These are phyloP conservation scores for Fusarium hostae DNA, from an alignment of 2,329 filamentous ascomycete species.

Conservation along the genomic window DNA sequence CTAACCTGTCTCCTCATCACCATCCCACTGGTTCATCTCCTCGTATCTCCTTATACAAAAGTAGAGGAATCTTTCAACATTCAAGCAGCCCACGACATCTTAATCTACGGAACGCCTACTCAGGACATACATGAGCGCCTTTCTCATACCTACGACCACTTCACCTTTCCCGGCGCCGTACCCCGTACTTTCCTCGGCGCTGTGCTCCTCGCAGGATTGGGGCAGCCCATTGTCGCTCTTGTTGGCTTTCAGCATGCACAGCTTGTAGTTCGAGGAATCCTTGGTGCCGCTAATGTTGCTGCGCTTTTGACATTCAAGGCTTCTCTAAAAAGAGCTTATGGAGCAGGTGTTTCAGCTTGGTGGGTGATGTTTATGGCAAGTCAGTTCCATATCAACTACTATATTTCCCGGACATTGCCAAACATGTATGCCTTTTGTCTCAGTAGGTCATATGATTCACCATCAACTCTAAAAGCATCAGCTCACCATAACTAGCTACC, in stretches of 20 bases:
- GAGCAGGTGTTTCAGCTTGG: slow-evolving; percentile 77
- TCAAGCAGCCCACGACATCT: slow-evolving; percentile 90
- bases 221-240: slow-evolving; percentile 71
- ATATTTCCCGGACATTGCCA: slow-evolving; percentile 88
- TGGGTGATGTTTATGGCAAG: slow-evolving; percentile 80
- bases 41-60: slow-evolving; percentile 88
- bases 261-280: slow-evolving; percentile 75
- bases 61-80: slow-evolving; percentile 99
- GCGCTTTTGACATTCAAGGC: slow-evolving; percentile 74
- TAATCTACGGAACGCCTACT: slow-evolving; percentile 80
- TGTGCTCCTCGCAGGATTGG: slow-evolving; percentile 77
- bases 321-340: slow-evolving; percentile 74
- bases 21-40: slow-evolving; percentile 75
- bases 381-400: slow-evolving; percentile 95
- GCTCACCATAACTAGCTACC: slow-evolving; percentile 63
- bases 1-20: slow-evolving; percentile 55
- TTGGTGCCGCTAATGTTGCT: slow-evolving; percentile 80
- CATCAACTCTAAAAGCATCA: not conserved
- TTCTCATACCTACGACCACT: slow-evolving; percentile 81
- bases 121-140: slow-evolving; percentile 65
- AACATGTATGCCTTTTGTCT: slow-evolving; percentile 97
- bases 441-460: slow-evolving; percentile 64
- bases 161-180: slow-evolving; percentile 89
- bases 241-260: slow-evolving; percentile 67
- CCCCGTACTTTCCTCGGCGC: slow-evolving; percentile 91